phyloP scores from a whole-genome alignment of 192 early-diverging fungal species.

The Entomortierella lignicola region DNA sequence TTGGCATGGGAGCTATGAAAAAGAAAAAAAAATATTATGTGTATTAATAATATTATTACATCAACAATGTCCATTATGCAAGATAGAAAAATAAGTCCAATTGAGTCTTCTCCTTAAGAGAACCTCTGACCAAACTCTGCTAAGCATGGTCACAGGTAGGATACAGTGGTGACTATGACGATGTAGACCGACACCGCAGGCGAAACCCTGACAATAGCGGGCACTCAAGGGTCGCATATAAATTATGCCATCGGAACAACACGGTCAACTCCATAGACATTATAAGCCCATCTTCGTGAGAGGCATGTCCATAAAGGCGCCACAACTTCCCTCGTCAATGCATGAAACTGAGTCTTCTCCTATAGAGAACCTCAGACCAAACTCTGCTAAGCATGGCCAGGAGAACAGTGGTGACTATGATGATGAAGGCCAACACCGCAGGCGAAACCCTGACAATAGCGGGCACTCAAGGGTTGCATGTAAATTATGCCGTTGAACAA shows the following conservation, averaged over 20 bases:
- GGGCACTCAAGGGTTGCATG: not conserved
- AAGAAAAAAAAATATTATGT: too few species aligned
- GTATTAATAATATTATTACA: too few species aligned
- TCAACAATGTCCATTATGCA: too few species aligned
- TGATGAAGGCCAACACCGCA: conserved; percentile 29
- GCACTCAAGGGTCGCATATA: conserved; percentile 24
- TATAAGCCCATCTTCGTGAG: not conserved
- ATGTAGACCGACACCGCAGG: conserved; percentile 30
- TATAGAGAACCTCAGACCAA: conserved; percentile 21
- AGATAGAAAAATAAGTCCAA: too few species aligned
- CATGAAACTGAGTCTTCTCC: too few species aligned
- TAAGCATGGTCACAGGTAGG: conserved; percentile 25
- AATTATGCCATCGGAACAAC: too few species aligned
- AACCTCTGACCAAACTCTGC: conserved; percentile 29
- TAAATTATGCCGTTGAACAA: not conserved
- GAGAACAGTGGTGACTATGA: conserved; percentile 18
- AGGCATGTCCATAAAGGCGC: too few species aligned
- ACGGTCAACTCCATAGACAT: conserved; percentile 17
- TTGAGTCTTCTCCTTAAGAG: too few species aligned
- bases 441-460: conserved; percentile 21
- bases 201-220: conserved; percentile 22
- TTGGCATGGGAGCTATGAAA: too few species aligned
- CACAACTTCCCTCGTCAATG: too few species aligned
- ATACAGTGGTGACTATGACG: conserved; percentile 21
- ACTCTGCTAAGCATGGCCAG: conserved; percentile 29